phyloP scores from a whole-genome alignment of 2,329 filamentous ascomycete species.

The Sporothrix mexicana region DNA sequence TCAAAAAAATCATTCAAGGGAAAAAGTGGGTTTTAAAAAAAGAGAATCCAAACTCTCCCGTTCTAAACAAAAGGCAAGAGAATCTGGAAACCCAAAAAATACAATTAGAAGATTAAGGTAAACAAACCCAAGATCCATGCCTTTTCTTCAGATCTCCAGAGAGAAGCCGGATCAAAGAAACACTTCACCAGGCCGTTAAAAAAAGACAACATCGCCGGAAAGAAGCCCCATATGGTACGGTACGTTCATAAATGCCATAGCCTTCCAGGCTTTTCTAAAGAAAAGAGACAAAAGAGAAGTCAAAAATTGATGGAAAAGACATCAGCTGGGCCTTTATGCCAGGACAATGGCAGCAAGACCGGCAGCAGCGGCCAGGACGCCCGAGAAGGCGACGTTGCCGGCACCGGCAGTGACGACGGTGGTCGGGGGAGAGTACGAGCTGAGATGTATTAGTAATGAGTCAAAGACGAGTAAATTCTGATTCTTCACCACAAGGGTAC shows the following conservation, averaged over 20 bases:
- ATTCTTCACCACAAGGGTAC: too few species aligned
- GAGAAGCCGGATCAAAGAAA: slow-evolving; percentile 37
- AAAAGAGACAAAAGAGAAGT: slow-evolving; percentile 42
- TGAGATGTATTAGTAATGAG: slow-evolving; percentile 36
- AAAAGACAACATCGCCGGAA: slow-evolving; percentile 42
- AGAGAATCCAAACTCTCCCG: slow-evolving; percentile 31
- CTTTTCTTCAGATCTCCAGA: not conserved
- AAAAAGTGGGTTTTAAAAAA: slow-evolving; percentile 34
- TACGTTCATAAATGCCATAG: slow-evolving; percentile 44
- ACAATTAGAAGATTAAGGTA: slow-evolving; percentile 58
- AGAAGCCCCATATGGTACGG: slow-evolving; percentile 40
- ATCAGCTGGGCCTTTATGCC: slow-evolving; percentile 51
- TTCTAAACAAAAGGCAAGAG: slow-evolving; percentile 31
- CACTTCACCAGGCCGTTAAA: slow-evolving; percentile 34
- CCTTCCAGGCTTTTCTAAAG: slow-evolving; percentile 50
- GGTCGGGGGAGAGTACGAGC: slow-evolving; percentile 39
- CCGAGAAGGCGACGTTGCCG: slow-evolving; percentile 59
- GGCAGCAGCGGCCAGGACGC: slow-evolving; percentile 60
- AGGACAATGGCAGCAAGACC: slow-evolving; percentile 61
- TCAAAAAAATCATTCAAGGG: slow-evolving; percentile 15
- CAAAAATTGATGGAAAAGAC: slow-evolving; percentile 19
- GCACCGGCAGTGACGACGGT: slow-evolving; percentile 58
- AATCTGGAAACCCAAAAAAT: slow-evolving; percentile 39
- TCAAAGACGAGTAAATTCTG: too few species aligned
- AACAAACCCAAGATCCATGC: slow-evolving; percentile 42